Conservation (phyloP, 495 filamentous ascomycete species). For the Podospora sp. region DNA sequence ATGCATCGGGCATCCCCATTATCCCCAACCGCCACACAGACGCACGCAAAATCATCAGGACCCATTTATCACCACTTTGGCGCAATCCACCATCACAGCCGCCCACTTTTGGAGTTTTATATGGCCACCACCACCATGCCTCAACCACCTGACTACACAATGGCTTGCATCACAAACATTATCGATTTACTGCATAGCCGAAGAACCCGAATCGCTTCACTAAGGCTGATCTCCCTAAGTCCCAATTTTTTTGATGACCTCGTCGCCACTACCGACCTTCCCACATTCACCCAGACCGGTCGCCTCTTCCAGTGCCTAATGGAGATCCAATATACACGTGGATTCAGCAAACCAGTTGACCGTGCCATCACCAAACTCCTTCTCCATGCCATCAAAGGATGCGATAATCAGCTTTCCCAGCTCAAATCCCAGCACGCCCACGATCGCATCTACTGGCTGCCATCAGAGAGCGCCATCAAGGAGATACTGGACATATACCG, state of each 20-base stretch:
- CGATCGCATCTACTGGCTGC: constrained; percentile 3
- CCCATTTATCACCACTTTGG: constrained; percentile 7
- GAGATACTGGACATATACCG: constrained; percentile 8
- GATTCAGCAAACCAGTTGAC: constrained; percentile 15
- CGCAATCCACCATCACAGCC: background rate
- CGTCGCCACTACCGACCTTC: background rate
- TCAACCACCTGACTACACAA: background rate
- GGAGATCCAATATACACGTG: background rate
- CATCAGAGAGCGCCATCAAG: constrained; percentile 8
- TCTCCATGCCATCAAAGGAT: background rate
- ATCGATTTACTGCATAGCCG: background rate
- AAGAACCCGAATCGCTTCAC: constrained; percentile 8
- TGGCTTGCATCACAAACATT: background rate
- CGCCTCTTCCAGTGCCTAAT: constrained; percentile 8
- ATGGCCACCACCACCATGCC: background rate
- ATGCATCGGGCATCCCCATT: constrained; percentile 1
- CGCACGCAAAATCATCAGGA: background rate
- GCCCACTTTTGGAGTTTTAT: background rate
- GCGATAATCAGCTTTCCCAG: background rate
- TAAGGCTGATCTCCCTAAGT: constrained; percentile 7
- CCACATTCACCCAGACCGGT: background rate
- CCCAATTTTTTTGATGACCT: constrained; percentile 1
- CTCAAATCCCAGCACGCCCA: background rate
- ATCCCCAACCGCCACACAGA: background rate
- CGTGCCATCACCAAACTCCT: constrained; percentile 11